These are phyloP conservation scores for Buddleja alternifolia DNA, from an alignment of 257 asterid species.

Conservation along the genomic window DNA sequence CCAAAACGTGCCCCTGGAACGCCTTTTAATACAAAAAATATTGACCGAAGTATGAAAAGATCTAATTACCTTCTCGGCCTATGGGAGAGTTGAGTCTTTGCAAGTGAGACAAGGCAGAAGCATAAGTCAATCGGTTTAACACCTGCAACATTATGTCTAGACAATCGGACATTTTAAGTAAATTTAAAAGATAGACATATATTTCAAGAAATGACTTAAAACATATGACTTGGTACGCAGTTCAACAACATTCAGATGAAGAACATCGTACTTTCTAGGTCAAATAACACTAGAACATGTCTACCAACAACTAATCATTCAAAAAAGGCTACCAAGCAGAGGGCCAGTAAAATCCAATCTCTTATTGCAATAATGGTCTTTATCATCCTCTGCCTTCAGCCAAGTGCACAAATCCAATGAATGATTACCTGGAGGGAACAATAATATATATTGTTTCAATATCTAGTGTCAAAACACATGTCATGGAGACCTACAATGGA, in stretches of 20 bases:
- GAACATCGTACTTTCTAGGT: constrained; percentile 18
- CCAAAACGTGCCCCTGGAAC: too few relatives aligned
- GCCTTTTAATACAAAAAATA: too few relatives aligned
- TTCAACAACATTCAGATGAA: constrained; percentile 49
- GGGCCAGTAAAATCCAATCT: constrained; percentile 99
- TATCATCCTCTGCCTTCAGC: constrained; percentile 93
- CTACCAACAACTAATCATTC: constrained; percentile 66
- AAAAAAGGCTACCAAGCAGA: constrained; percentile 89
- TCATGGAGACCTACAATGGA: constrained; percentile 1
- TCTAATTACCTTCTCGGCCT: constrained; percentile 89
- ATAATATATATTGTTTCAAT: constrained; percentile 24
- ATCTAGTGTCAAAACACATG: constrained; percentile 27
- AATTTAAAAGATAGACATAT: not conserved
- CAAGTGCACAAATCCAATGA: constrained; percentile 94
- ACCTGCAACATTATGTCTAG: constrained; percentile 54
- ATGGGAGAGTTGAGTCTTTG: constrained; percentile 95
- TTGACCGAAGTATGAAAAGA: not conserved
- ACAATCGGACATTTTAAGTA: constrained; percentile 20
- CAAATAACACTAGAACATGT: constrained; percentile 24
- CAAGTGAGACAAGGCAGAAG: constrained; percentile 92
- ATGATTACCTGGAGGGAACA: constrained; percentile 72
- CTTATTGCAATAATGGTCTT: constrained; percentile 98
- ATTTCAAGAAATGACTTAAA: constrained; percentile 12
- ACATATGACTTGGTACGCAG: too few relatives aligned
- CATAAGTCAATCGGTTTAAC: constrained; percentile 96